Base-by-base conservation (phyloP, 805 yeast species). In the Myxozyma melibiosi region DNA sequence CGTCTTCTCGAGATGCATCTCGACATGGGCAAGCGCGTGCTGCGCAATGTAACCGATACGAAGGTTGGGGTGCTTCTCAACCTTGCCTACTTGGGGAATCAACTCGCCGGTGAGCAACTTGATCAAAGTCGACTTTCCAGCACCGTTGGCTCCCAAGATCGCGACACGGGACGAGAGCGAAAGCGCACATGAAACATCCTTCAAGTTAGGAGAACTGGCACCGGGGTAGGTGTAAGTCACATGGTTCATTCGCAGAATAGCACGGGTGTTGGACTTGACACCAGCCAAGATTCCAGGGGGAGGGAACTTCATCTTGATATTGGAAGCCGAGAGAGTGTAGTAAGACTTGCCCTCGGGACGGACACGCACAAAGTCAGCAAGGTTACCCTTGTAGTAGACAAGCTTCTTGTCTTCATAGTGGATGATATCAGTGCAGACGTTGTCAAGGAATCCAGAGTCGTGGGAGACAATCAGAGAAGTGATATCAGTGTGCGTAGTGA, bases 31-130 rank as follows among this genome's bases (percentile, higher is more conserved):
- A 71, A 92, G 82, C 34, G 99, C 98, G 69, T 92, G 98, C 79
- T 92, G 99, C 20, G 98, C 98, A 78, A 92, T 94, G 78, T 92
- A 92, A 58, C 98, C 99, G 67, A 92, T 90, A 80, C 99, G 90
- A 76, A 94, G 80, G 75, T 92, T 92, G 64, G 98, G 98, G 78
- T 92, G 99, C 74, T 94, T 94, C 77, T 94, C 97, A 55, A 92
- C 97, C 61, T 83, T 85, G 69, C 99, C 99, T 57, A 76, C 80
- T 62, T 83, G 80, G 22, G 99, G 97, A 54, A 88, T 81, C 57
- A 90, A 78, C 74, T 92, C 99, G 64, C 89, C 99, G 8, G 98
- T 94, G 66, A 92, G 80, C 53, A 94, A 78, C 74, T 92, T 92
- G 75, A 94, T 92, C 69, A 94, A 80, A 16, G 99, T 92, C 11